These are phyloP conservation scores for Diutina sp. DNA, from an alignment of 1,139 yeast species.

Conservation along the genomic window DNA sequence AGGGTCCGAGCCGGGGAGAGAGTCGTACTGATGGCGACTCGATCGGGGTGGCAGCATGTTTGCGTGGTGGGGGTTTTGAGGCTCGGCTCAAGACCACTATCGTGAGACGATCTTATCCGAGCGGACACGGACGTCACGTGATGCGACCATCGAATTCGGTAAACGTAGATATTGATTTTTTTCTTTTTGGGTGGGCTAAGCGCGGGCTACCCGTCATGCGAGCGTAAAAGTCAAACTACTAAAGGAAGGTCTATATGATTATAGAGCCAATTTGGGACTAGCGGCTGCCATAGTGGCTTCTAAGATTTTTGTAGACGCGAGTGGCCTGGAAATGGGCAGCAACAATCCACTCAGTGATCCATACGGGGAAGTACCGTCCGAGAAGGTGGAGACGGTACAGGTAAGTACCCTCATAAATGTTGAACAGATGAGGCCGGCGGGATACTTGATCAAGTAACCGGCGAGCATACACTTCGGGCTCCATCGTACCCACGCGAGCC, in stretches of 20 bases:
- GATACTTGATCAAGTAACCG: constrained; percentile 15
- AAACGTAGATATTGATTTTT: too few relatives aligned
- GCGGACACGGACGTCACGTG: background rate
- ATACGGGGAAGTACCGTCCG: constrained; percentile 17
- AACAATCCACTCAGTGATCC: background rate
- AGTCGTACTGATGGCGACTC: background rate
- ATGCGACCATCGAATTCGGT: background rate
- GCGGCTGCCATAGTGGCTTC: background rate
- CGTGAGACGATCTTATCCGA: background rate
- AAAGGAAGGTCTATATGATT: background rate
- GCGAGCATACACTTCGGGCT: constrained; percentile 20
- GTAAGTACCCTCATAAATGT: constrained; percentile 17
- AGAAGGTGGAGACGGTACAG: constrained; percentile 13
- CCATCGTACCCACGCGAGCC: constrained; percentile 9
- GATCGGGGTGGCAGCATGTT: background rate
- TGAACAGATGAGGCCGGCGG: constrained; percentile 13
- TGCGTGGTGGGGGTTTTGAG: background rate
- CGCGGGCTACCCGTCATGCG: background rate
- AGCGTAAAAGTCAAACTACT: background rate
- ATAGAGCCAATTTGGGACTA: background rate
- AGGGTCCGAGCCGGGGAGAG: background rate
- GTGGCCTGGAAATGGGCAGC: background rate
- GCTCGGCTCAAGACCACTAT: background rate
- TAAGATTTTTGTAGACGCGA: background rate
- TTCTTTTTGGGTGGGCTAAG: background rate